Evolutionary conservation across 495 filamentous ascomycete genomes (phyloP).

Genomic region (Ramalina peruviana): DNA sequence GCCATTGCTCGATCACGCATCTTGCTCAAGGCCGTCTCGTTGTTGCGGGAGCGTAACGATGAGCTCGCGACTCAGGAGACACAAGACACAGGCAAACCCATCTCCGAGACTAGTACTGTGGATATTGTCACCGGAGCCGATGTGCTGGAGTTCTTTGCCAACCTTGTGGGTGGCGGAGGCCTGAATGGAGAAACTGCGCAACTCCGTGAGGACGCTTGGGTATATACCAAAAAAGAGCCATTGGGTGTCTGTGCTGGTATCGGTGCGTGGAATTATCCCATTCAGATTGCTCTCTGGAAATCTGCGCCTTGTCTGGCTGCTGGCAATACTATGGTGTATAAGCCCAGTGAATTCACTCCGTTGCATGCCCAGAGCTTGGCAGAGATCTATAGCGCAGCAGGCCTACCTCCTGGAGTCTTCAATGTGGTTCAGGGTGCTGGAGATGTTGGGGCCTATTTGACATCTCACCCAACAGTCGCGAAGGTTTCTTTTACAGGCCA

Average conservation of each 20-base stretch:
- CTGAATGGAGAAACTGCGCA: constrained; percentile 56
- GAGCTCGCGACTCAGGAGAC: constrained; percentile 57
- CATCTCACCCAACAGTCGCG: constrained; percentile 50
- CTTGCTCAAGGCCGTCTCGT: constrained; percentile 49
- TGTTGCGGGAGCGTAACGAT: constrained; percentile 56
- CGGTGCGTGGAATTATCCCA: constrained; percentile 76
- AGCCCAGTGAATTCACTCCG: constrained; percentile 69
- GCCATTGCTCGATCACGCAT: constrained; percentile 53
- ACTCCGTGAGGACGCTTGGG: constrained; percentile 54
- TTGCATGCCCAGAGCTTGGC: constrained; percentile 57
- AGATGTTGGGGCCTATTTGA: constrained; percentile 55
- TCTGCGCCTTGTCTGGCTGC: constrained; percentile 69
- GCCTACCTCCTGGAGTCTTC: constrained; percentile 66
- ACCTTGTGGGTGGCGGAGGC: constrained; percentile 53
- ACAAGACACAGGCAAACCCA: constrained; percentile 61
- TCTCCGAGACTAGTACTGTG: constrained; percentile 59
- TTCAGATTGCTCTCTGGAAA: constrained; percentile 82
- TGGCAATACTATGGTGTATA: constrained; percentile 80
- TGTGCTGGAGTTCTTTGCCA: constrained; percentile 64
- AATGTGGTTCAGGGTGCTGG: constrained; percentile 66
- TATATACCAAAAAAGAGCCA: constrained; percentile 61
- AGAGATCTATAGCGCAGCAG: constrained; percentile 56
- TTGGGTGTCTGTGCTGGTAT: constrained; percentile 68
- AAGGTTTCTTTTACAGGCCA: constrained; percentile 82
- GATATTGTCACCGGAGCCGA: constrained; percentile 64